Percentiles rank a stretch among this genome's conserved stretches.
phyloP scores from a whole-genome alignment of 2,329 filamentous ascomycete species.

The Paraphoma chrysanthemicola region DNA sequence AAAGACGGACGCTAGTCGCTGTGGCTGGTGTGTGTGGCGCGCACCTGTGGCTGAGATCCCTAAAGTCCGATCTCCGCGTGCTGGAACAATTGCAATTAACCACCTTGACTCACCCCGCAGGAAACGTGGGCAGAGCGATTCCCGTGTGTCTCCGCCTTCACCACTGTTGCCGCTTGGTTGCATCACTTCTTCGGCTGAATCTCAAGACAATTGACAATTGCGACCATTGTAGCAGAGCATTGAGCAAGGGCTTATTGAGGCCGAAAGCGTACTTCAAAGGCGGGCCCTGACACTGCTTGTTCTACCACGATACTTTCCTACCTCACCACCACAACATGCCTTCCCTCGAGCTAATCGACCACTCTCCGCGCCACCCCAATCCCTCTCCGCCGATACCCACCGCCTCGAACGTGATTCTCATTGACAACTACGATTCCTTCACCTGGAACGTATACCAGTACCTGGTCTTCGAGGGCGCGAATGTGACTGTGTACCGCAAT shows the following conservation, averaged over 20 bases:
- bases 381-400: slow-evolving; percentile 75
- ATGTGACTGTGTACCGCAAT: slow-evolving; percentile 88
- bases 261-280: background rate
- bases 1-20: slow-evolving; percentile 13
- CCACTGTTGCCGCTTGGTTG: background rate
- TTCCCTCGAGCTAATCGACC: slow-evolving; percentile 67
- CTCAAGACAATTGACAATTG: background rate
- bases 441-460: slow-evolving; percentile 99
- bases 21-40: slow-evolving; percentile 1
- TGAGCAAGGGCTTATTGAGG: background rate
- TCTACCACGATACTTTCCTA: background rate
- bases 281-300: background rate
- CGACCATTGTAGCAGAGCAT: background rate
- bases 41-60: background rate
- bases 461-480: slow-evolving; percentile 92
- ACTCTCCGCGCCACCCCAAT: slow-evolving; percentile 85
- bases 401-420: slow-evolving; percentile 89
- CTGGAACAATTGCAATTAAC: slow-evolving; percentile 12
- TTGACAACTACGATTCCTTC: slow-evolving; percentile 99
- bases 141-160: background rate
- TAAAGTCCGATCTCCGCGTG: slow-evolving; percentile 1
- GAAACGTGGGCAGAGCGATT: background rate
- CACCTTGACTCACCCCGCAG: slow-evolving; percentile 24
- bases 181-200: background rate
- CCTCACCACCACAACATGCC: slow-evolving; percentile 45